Base-by-base conservation (phyloP, 2,329 filamentous ascomycete genomes). In the Exophiala spinifera region DNA sequence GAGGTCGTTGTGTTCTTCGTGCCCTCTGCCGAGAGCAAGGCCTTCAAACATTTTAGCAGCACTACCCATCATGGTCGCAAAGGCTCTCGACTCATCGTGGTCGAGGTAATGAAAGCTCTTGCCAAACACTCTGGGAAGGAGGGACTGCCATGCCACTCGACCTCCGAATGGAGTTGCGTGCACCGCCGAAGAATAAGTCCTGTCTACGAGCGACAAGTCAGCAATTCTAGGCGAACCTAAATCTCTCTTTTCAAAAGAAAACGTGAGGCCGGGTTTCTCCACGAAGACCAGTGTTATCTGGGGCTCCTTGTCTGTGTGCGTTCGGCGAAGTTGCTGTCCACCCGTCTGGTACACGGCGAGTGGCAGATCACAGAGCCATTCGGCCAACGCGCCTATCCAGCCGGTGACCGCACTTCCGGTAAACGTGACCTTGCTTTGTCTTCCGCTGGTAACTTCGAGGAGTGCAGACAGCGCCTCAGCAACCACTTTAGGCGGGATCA, bases 91-190 rank as follows among this genome's bases (percentile, higher is more conserved):
- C 13, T 56, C 25, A 15, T 56, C 55, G 31, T 63, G 61, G 20
- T 63, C 61, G 13, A 63, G 43, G 17, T 52, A 53, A 44, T 61
- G 57, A 37, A 62, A 63, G 21, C 48, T 57, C 28, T 57, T 56
- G 36, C 61, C 61, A 39, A 63, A 63, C 1, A 63, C 61, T 40
- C 53, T 55, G 2, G 60, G 61, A 8, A 63, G 51, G 15, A 63
- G 51, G 15, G 60, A 58, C 31, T 60, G 47, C 61, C 61, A 63
- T 20, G 50, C 53, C 1, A 63, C 53, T 21, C 60, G 49, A 7
- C 61, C 60, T n/a, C 59, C 56, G 33, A 59, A 61, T 2, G 59
- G 55, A 15, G 58, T 49, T 19, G 55, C 48, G 45, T 63, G 57
- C 13, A 62, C 49, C 4, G 52, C 39, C 2, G 51, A 45, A 33